phyloP scores from a whole-genome alignment of 768 basidiomycete genomes.

The Suillus ampliporus region DNA sequence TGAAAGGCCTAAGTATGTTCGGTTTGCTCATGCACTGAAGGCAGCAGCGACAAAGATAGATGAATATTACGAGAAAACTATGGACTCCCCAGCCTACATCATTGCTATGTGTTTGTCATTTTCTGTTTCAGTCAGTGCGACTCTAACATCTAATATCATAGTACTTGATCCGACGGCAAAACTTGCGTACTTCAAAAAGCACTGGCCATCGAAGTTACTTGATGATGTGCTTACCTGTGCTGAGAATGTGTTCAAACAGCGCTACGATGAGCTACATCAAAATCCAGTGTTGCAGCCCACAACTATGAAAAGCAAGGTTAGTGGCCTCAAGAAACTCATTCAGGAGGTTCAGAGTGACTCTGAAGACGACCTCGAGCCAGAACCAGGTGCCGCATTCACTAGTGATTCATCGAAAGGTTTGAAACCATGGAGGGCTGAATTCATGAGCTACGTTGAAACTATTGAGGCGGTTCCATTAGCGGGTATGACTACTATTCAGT shows the following conservation, averaged over 20 bases:
- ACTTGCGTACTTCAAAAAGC: slow-evolving; percentile 27
- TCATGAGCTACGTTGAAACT: neutral
- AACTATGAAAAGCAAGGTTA: neutral
- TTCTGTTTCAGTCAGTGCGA: neutral
- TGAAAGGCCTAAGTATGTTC: slow-evolving; percentile 18
- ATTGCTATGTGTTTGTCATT: slow-evolving; percentile 38
- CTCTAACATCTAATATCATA: slow-evolving; percentile 19
- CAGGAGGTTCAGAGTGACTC: neutral
- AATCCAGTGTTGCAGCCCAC: neutral
- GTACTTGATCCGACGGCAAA: slow-evolving; percentile 33
- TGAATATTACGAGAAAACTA: slow-evolving; percentile 41
- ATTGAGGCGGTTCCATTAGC: neutral
- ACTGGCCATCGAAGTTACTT: slow-evolving; percentile 22
- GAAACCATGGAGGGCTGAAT: neutral
- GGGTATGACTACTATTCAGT: neutral
- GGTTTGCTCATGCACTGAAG: slow-evolving; percentile 28
- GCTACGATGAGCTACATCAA: neutral
- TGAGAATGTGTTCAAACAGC: neutral
- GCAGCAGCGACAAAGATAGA: slow-evolving; percentile 38
- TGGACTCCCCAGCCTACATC: slow-evolving; percentile 37
- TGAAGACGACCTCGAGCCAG: neutral
- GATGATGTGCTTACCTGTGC: neutral
- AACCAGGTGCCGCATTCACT: neutral
- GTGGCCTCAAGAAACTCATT: no score
- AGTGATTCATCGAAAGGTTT: neutral